Base-by-base conservation (phyloP, 2,329 filamentous ascomycete species). In the Huntiella moniliformis region DNA sequence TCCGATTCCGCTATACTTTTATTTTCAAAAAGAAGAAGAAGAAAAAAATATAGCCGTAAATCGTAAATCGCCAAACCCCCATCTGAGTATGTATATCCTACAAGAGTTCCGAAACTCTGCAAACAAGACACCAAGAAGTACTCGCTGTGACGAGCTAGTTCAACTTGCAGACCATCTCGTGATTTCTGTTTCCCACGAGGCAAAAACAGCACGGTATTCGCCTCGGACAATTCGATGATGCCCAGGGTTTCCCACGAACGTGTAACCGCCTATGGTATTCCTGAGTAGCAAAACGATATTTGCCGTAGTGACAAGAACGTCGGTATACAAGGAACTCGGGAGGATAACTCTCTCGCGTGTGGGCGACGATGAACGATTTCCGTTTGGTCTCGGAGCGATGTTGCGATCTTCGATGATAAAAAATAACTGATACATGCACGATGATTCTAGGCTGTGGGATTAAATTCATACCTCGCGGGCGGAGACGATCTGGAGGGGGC, bases 401-500 rank as follows among this genome's bases (percentile, higher is more conserved):
- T 22, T 42, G 43, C 47, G 43, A 36, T 44, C 41, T 47, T 11
- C 28, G 32, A 16, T 42, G n/a, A 48, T 12, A 36, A 40, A 8
- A 12, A 42, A 10, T 6, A 28, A 36, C 2, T 16, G 6, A 10
- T 10, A 46, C 28, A 46, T 38, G 37, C 16, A 39, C 40, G 36
- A 34, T 40, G 35, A 6, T 8, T 11, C 39, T 16, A 32, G 28
- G 8, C 8, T 45, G 34, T 16, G 28, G 44, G 40, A 39, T 16
- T 42, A 15, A 54, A 47, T 65, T 79, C 86, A 86, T 82, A 98
- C 91, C 88, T 98, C 91, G 70, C 87, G 85, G 66, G 91, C 91
- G 71, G 84, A 93, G 67, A 92, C 84, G 70, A 98, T 87, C 78
- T 98, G 91, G 70, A 98, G 80, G 68, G 91, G 91, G 64, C 91